Conservation (phyloP, 2,329 filamentous ascomycete species). For the Apiospora marii region DNA sequence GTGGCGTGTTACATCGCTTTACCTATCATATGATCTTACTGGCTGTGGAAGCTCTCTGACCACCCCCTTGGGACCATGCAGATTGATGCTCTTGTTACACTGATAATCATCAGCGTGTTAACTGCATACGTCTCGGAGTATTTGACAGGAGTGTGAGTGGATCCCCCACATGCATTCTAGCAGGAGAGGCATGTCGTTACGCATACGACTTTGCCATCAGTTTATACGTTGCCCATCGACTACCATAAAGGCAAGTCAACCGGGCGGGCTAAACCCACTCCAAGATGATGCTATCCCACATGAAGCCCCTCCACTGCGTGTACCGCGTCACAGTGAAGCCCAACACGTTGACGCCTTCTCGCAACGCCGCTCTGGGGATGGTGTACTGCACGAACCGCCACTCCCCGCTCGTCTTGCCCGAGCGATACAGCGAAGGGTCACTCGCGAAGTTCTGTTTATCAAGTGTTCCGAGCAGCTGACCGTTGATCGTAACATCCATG, state of each 20-base stretch:
- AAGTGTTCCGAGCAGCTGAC: conserved; percentile 48
- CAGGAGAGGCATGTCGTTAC: background rate
- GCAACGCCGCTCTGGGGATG: conserved; percentile 33
- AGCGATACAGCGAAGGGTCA: conserved; percentile 56
- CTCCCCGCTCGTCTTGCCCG: conserved; percentile 55
- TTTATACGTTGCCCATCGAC: too few relatives aligned
- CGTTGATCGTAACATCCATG: conserved; percentile 49
- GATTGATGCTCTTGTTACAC: background rate
- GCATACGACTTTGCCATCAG: background rate
- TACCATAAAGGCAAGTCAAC: background rate
- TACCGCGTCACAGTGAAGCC: conserved; percentile 35
- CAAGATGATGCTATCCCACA: conserved; percentile 40
- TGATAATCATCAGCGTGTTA: background rate
- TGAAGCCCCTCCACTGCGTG: conserved; percentile 39
- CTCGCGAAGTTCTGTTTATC: conserved; percentile 45
- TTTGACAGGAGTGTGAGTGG: background rate
- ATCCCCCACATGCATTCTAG: too few relatives aligned
- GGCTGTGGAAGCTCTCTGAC: background rate
- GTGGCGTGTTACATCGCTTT: background rate
- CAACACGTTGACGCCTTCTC: conserved; percentile 36
- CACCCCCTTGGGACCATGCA: background rate
- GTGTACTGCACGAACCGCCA: conserved; percentile 53
- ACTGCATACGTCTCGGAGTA: background rate
- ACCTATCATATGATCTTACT: background rate
- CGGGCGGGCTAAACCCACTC: conserved; percentile 31